A percentile compares a stretch with the other conserved stretches of the same genome.
These are phyloP conservation scores for Trichoderma brevicompactum DNA, from an alignment of 2,329 filamentous ascomycete genomes.

Conservation along the genomic window DNA sequence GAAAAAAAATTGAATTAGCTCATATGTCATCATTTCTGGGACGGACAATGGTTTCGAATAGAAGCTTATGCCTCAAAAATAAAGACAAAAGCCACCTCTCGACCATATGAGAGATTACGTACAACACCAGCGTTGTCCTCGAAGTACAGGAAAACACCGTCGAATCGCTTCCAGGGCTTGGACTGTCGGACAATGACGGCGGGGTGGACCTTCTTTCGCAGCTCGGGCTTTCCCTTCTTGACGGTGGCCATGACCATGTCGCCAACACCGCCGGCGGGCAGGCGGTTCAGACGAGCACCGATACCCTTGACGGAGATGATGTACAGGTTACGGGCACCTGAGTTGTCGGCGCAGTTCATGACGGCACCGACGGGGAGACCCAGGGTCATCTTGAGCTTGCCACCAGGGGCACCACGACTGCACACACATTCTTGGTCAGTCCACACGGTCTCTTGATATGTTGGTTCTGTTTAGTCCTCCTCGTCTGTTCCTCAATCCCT, in stretches of 20 bases:
- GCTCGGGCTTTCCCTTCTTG: conserved; percentile 99
- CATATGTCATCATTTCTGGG: background rate
- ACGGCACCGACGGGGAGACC: conserved; percentile 99
- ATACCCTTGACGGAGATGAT: conserved; percentile 99
- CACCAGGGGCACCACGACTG: conserved; percentile 90
- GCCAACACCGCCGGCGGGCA: conserved; percentile 95
- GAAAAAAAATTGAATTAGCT: conserved; percentile 43
- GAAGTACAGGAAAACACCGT: conserved; percentile 99
- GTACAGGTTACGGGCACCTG: conserved; percentile 97
- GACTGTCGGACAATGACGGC: conserved; percentile 98
- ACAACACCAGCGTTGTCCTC: conserved; percentile 99
- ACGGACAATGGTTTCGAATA: background rate
- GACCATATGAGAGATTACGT: conserved; percentile 50
- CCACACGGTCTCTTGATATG: conserved; percentile 11
- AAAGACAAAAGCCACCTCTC: background rate
- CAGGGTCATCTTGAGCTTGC: conserved; percentile 99
- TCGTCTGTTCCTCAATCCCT: conserved; percentile 13
- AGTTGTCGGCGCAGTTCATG: conserved; percentile 99
- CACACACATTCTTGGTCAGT: conserved; percentile 43
- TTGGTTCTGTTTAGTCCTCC: background rate
- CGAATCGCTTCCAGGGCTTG: conserved; percentile 98
- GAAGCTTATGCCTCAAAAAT: background rate
- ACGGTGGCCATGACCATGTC: conserved; percentile 99
- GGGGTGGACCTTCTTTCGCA: conserved; percentile 99
- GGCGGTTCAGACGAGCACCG: conserved; percentile 94